Conservation (phyloP, 352 stramenopile genomes). For the Phytopythium helicoides region DNA sequence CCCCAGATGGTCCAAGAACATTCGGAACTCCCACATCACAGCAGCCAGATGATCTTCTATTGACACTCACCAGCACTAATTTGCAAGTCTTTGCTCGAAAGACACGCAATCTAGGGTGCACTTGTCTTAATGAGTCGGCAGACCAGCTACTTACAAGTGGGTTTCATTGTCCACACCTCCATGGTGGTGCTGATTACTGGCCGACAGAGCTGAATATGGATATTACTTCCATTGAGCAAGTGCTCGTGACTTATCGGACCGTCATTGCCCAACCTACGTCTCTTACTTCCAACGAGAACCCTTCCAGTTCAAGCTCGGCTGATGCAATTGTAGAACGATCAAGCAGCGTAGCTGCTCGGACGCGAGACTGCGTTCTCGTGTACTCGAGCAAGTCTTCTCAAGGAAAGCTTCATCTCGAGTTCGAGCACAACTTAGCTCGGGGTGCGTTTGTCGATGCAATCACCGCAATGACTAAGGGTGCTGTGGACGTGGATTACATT, state of each 20-base stretch:
- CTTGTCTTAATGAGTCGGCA: slow-evolving; percentile 15
- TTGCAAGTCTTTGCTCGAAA: slow-evolving; percentile 19
- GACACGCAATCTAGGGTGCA: slow-evolving; percentile 5
- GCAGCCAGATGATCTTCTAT: slow-evolving; percentile 14
- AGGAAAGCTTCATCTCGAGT: slow-evolving; percentile 34
- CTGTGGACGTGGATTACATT: slow-evolving; percentile 38
- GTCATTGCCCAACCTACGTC: background rate
- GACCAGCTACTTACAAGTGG: slow-evolving; percentile 23
- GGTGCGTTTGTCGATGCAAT: slow-evolving; percentile 45
- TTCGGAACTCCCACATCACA: background rate
- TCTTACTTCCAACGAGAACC: too few species aligned
- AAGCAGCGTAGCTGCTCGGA: slow-evolving; percentile 24
- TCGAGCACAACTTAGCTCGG: slow-evolving; percentile 49
- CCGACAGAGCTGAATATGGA: slow-evolving; percentile 22
- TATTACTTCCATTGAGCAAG: slow-evolving; percentile 23
- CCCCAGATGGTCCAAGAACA: too few species aligned
- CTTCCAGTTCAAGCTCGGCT: too few species aligned
- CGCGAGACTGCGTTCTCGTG: slow-evolving; percentile 34
- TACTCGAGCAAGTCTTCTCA: slow-evolving; percentile 6
- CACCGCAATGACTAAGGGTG: slow-evolving; percentile 13
- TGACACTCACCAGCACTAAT: slow-evolving; percentile 18
- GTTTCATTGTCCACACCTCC: slow-evolving; percentile 40
- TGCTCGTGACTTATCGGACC: slow-evolving; percentile 41
- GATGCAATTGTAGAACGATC: too few species aligned
- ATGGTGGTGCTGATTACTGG: slow-evolving; percentile 28